Evolutionary conservation across 2,329 filamentous ascomycete genomes (phyloP).

Genomic region (Alternaria viburni): DNA sequence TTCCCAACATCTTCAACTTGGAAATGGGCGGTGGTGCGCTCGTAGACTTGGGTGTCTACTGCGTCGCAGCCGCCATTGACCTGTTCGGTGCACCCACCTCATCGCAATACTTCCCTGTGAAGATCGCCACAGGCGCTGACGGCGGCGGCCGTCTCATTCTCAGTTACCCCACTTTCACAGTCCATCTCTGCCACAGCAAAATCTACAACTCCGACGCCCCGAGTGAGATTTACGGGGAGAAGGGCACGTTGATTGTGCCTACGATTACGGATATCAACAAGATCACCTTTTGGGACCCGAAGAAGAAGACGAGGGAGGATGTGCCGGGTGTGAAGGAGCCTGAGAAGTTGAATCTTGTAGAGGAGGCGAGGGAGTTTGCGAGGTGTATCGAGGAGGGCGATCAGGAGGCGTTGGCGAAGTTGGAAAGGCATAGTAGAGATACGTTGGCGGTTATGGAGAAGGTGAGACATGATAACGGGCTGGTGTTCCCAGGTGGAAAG

Average conservation of each 20-base stretch:
- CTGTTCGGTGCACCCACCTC: conserved; percentile 54
- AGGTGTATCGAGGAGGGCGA: conserved; percentile 52
- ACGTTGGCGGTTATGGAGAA: conserved; percentile 53
- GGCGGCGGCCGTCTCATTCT: conserved; percentile 54
- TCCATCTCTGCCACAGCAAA: conserved; percentile 53
- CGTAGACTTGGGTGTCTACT: conserved; percentile 58
- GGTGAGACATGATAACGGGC: conserved; percentile 53
- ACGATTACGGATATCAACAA: conserved; percentile 54
- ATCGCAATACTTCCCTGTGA: conserved; percentile 52
- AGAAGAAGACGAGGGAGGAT: conserved; percentile 51
- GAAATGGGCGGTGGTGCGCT: conserved; percentile 56
- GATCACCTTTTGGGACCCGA: conserved; percentile 51
- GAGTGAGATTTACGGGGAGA: conserved; percentile 56
- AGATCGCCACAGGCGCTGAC: conserved; percentile 54
- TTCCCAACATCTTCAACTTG: conserved; percentile 57
- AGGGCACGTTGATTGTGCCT: conserved; percentile 54
- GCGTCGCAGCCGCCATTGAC: conserved; percentile 54
- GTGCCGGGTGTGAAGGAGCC: conserved; percentile 47
- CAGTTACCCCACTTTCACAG: conserved; percentile 53
- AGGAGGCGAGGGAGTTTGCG: conserved; percentile 56
- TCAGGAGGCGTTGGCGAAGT: conserved; percentile 41
- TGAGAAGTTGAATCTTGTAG: conserved; percentile 53
- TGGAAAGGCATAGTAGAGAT: conserved; percentile 51
- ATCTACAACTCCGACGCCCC: conserved; percentile 53
- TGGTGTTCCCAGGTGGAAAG: conserved; percentile 47